These are phyloP conservation scores for Arabis hirsuta DNA, from an alignment of 345 rosid species.

Conservation along the genomic window DNA sequence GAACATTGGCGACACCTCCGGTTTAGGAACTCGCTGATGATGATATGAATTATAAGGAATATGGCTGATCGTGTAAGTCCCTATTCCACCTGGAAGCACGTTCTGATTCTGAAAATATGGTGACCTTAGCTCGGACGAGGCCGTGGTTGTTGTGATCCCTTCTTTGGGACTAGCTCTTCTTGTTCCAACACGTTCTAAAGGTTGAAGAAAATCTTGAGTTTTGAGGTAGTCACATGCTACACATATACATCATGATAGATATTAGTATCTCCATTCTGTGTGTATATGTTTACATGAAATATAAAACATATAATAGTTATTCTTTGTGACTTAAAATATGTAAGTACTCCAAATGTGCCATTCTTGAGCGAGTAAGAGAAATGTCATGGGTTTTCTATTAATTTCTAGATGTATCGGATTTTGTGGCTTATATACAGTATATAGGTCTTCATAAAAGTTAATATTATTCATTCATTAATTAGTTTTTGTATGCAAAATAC, in stretches of 20 bases:
- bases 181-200: slow-evolving; percentile 51
- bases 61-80: slow-evolving; percentile 79
- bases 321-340: no score
- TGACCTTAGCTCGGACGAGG: slow-evolving; percentile 48
- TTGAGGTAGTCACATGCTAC: slow-evolving; percentile 52
- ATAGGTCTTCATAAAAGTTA: no score
- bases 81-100: slow-evolving; percentile 83
- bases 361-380: no score
- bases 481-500: no score
- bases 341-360: no score
- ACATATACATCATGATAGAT: slow-evolving; percentile 6
- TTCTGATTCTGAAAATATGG: slow-evolving; percentile 48
- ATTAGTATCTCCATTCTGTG: slow-evolving; percentile 37
- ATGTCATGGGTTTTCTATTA: no score
- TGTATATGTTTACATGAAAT: slow-evolving; percentile 7
- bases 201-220: slow-evolving; percentile 79
- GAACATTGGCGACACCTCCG: slow-evolving; percentile 51
- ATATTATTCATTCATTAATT: no score
- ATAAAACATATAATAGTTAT: no score
- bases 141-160: slow-evolving; percentile 49
- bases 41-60: slow-evolving; percentile 47
- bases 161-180: slow-evolving; percentile 49
- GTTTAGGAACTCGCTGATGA: slow-evolving; percentile 50
- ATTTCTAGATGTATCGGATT: no score
- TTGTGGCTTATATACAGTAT: no score